Conservation (phyloP, 257 asterid species). For the Solanum sejunctum region DNA sequence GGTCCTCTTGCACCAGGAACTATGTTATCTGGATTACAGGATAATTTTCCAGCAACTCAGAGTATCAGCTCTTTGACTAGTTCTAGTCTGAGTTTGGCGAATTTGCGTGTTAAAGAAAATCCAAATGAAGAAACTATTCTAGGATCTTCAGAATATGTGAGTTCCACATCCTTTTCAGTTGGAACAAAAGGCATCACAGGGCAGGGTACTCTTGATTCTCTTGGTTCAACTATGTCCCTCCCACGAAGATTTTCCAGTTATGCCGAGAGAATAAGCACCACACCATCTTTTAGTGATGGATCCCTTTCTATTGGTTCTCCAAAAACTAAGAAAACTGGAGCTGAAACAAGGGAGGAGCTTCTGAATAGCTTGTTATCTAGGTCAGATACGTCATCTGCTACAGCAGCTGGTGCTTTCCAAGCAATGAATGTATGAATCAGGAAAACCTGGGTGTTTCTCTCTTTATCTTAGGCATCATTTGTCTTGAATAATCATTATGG, state of each 20-base stretch:
- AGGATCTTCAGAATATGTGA: conserved; percentile 37
- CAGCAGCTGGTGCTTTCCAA: conserved; percentile 33
- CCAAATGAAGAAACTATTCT: conserved; percentile 27
- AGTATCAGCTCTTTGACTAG: conserved; percentile 33
- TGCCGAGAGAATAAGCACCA: conserved; percentile 86
- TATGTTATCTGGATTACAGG: conserved; percentile 55
- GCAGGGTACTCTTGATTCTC: conserved; percentile 43
- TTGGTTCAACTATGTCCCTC: conserved; percentile 41
- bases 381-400: conserved; percentile 45
- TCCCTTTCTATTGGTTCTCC: conserved; percentile 60
- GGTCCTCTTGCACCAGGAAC: conserved; percentile 45
- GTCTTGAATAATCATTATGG: not conserved
- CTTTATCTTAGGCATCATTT: conserved; percentile 3
- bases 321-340: conserved; percentile 80
- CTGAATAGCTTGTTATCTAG: conserved; percentile 49
- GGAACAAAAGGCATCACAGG: conserved; percentile 29
- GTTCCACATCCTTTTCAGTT: conserved; percentile 25
- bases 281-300: conserved; percentile 49
- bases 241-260: conserved; percentile 76
- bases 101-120: conserved; percentile 25
- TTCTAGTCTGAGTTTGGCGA: conserved; percentile 41
- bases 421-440: conserved; percentile 46
- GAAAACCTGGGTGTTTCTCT: not conserved
- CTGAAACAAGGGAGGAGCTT: conserved; percentile 79
- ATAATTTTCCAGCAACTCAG: conserved; percentile 32